Evolutionary conservation across 2,329 filamentous ascomycete species (phyloP).

Genomic region (Fonsecaea multimorphosa): DNA sequence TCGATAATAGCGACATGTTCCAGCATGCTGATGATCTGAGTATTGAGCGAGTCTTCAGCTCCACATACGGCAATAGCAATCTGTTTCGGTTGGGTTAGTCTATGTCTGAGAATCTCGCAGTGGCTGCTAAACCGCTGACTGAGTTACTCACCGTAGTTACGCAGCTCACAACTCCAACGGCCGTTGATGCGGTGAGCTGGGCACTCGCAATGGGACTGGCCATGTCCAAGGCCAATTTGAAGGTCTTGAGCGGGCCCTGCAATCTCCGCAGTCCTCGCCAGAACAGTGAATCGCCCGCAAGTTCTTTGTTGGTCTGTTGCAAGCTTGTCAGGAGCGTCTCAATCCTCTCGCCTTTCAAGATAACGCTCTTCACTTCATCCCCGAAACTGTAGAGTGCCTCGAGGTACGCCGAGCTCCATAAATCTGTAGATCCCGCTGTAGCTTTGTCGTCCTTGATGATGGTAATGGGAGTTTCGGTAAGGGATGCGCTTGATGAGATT

Average conservation of each 20-base stretch:
- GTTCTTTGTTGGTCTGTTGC: background rate
- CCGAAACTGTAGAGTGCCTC: background rate
- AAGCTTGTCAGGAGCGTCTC: background rate
- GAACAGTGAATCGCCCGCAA: background rate
- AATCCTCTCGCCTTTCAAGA: background rate
- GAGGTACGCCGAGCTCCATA: background rate
- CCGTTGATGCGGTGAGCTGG: background rate
- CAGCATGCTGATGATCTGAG: slow-evolving; percentile 1
- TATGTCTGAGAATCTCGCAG: too few relatives aligned
- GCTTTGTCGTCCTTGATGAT: background rate
- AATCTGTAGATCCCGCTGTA: background rate
- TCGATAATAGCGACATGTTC: background rate
- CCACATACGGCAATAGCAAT: background rate
- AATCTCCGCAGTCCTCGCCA: background rate
- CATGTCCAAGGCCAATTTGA: slow-evolving; percentile 1
- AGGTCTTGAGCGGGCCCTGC: background rate
- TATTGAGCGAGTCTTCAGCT: background rate
- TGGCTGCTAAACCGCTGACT: too few relatives aligned
- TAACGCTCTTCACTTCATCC: background rate
- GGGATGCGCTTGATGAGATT: background rate
- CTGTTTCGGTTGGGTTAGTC: background rate
- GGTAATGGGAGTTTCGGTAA: background rate
- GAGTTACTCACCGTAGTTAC: background rate
- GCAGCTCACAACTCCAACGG: background rate
- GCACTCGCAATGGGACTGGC: background rate